Evolutionary conservation across 768 basidiomycete genomes (phyloP).

Genomic region (Suillus variegatus): DNA sequence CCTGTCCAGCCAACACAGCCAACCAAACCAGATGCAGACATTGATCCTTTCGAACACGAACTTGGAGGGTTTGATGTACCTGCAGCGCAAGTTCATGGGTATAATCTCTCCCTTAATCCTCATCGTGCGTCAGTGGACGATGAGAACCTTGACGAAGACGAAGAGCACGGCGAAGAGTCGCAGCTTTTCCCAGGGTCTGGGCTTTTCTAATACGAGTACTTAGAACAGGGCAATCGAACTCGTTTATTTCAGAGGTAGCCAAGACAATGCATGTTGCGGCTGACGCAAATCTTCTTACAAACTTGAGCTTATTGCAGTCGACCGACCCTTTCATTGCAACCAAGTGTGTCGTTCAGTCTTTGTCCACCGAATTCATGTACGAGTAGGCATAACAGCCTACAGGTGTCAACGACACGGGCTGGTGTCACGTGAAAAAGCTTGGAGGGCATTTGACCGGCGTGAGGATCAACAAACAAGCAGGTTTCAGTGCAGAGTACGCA

Average conservation of each 20-base stretch:
- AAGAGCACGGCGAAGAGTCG: slow-evolving; percentile 31
- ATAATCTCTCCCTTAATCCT: slow-evolving; percentile 21
- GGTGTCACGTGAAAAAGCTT: no score
- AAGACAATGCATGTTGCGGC: no score
- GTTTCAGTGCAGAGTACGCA: no score
- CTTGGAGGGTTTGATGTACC: slow-evolving; percentile 21
- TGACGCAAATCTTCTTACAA: no score
- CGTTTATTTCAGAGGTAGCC: neutral
- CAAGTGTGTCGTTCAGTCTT: no score
- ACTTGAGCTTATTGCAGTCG: no score
- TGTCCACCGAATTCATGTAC: no score
- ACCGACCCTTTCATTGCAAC: no score
- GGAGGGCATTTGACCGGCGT: no score
- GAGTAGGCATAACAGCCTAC: no score
- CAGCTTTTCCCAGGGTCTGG: slow-evolving; percentile 47
- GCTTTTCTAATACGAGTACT: slow-evolving; percentile 31
- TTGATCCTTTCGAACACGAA: slow-evolving; percentile 35
- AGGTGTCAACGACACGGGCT: no score
- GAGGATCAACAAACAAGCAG: no score
- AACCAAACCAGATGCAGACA: slow-evolving; percentile 30
- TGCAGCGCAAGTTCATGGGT: slow-evolving; percentile 14
- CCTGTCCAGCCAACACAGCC: slow-evolving; percentile 17
- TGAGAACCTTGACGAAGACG: slow-evolving; percentile 18
- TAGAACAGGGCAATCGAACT: neutral
- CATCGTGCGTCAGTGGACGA: slow-evolving; percentile 29